These are phyloP conservation scores for Cytospora leucostoma DNA, from an alignment of 2,329 filamentous ascomycete species.

Conservation along the genomic window DNA sequence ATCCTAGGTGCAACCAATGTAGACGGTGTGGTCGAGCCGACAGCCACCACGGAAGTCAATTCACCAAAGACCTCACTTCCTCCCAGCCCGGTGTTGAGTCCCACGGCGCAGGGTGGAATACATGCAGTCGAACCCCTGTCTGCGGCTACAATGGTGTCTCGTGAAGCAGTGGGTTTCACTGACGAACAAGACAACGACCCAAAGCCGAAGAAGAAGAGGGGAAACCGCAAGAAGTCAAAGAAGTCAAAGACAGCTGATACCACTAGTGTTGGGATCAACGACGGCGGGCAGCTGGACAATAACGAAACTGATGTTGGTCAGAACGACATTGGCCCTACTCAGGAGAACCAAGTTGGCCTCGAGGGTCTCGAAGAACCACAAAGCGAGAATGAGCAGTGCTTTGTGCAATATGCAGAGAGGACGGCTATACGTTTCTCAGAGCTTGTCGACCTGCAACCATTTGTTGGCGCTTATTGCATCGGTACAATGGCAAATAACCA, in stretches of 20 bases:
- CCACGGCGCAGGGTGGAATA: not conserved
- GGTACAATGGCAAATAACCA: not conserved
- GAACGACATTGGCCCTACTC: not conserved
- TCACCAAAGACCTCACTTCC: not conserved
- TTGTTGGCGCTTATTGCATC: not conserved
- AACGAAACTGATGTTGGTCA: too few species aligned
- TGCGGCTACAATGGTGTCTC: too few species aligned
- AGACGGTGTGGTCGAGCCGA: not conserved
- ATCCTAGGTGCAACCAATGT: too few species aligned
- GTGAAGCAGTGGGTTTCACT: not conserved
- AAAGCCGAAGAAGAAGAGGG: constrained; percentile 6
- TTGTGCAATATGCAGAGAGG: not conserved
- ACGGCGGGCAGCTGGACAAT: not conserved
- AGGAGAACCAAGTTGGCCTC: not conserved
- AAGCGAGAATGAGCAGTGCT: not conserved
- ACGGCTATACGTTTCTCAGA: not conserved
- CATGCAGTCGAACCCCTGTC: not conserved
- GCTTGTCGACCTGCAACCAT: not conserved
- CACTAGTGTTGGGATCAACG: too few species aligned
- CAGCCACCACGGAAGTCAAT: not conserved
- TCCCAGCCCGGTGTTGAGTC: constrained; percentile 9
- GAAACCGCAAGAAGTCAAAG: constrained; percentile 9
- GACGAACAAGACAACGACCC: constrained; percentile 6
- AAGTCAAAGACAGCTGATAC: not conserved
- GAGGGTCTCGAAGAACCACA: not conserved